Base-by-base conservation (phyloP, 225 moss, liverwort and hornwort genomes). In the Physcomitrellopsis africana region DNA sequence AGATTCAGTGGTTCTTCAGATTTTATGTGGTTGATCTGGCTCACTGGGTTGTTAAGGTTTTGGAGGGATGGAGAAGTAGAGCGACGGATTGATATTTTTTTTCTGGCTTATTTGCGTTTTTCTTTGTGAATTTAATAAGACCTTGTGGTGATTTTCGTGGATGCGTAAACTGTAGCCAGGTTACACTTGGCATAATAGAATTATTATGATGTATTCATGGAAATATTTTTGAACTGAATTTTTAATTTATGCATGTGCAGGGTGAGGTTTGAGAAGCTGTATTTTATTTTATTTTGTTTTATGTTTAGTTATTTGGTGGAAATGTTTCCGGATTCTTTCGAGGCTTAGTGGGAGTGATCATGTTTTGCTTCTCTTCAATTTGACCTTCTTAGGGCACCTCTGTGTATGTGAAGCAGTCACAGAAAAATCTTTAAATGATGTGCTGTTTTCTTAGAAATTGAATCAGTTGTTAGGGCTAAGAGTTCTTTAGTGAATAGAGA, bases 61-160 rank as follows among this genome's bases (percentile, higher is more conserved):
- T 22, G 49, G 65, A 70, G 80, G 77, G 56, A 48, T 77, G 67
- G 56, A 43, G 69, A 58, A 9, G 48, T 67, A 72, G 37, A 72
- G 12, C 26, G 20, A 44, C 9, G 48, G 48, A 47, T 51, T 68
- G 11, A 15, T 5, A 42, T 18, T 26, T 73, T 57, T 17, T 19
- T 14, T 8, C 44, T 2, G 48, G 32, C 44, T 42, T 68, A 3
- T 9, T 46, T 57, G 9, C 22, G 14, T 16, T 41, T 51, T 53
- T 19, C 17, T 53, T 53, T 41, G 18, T 62, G 53, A 43, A 53
- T 24, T 68, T 32, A 3, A 45, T 3, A 32, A 69, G 73, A 27
- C 26, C 37, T n/a, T 37, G 68, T 60, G 70, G 2, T 59, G 15
- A 15, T 65, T 0, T 58, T 57, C 27, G 9, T 73, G 20, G n/a